These are phyloP conservation scores for Hypoxylon sp. DNA, from an alignment of 2,329 filamentous ascomycete species.

Conservation along the genomic window DNA sequence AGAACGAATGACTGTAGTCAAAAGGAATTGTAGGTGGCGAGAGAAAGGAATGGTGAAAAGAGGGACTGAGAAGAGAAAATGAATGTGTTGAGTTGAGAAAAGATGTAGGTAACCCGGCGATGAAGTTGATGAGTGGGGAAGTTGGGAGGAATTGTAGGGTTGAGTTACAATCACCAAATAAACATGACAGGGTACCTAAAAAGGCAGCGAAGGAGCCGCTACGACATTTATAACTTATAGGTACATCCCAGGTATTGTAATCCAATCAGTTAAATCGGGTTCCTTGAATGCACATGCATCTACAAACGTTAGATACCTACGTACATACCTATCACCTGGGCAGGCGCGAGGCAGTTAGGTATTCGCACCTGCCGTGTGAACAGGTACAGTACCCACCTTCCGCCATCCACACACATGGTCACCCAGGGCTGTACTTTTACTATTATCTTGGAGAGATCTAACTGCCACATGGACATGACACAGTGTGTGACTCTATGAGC, in stretches of 20 bases:
- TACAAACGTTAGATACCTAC: not conserved
- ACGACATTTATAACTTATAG: constrained; percentile 9
- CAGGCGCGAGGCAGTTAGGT: not conserved
- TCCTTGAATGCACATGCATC: not conserved
- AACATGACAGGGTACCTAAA: constrained; percentile 10
- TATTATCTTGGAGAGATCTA: constrained; percentile 16
- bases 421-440: constrained; percentile 10
- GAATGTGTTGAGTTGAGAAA: constrained; percentile 26
- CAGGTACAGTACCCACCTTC: not conserved
- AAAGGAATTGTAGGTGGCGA: constrained; percentile 36
- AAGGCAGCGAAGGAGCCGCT: constrained; percentile 4
- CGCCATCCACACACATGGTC: constrained; percentile 4
- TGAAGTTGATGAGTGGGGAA: not conserved
- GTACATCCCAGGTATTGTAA: not conserved
- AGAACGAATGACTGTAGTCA: constrained; percentile 38
- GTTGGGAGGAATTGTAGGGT: constrained; percentile 4
- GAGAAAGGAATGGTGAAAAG: constrained; percentile 38
- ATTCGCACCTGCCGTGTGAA: not conserved
- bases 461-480: constrained; percentile 37
- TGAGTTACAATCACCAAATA: constrained; percentile 15
- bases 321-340: not conserved
- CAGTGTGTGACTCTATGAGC: constrained; percentile 21
- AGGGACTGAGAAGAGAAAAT: constrained; percentile 43
- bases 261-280: not conserved
- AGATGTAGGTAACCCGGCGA: constrained; percentile 27